Conservation (phyloP, 345 rosid genomes). For the Trapa incisa region DNA sequence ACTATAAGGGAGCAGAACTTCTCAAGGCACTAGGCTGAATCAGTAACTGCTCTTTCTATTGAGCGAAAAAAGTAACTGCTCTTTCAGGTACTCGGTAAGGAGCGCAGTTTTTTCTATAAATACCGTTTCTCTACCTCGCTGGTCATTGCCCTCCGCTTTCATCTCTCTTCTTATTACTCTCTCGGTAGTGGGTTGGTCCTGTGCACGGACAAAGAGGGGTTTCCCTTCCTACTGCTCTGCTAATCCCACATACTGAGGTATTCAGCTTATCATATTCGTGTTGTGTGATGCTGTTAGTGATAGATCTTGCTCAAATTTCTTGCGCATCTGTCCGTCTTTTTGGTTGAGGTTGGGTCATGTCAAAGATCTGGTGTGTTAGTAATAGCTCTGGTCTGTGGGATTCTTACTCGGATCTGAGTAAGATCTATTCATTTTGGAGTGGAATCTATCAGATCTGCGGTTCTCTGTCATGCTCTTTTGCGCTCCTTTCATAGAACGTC, state of each 20-base stretch:
- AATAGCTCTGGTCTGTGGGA: neutral
- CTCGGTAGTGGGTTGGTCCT: slow-evolving; percentile 3
- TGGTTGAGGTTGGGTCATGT: neutral
- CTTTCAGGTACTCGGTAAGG: slow-evolving; percentile 7
- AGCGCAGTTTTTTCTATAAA: slow-evolving; percentile 7
- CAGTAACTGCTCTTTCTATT: slow-evolving; percentile 1
- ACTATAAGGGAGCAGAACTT: too few species aligned
- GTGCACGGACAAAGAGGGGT: slow-evolving; percentile 5
- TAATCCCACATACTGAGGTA: too few species aligned
- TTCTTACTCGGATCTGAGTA: slow-evolving; percentile 2
- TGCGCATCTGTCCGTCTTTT: neutral
- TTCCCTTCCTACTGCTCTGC: neutral
- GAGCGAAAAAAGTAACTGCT: neutral
- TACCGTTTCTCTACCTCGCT: neutral
- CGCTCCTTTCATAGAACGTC: neutral
- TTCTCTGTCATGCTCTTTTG: neutral
- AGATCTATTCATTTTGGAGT: neutral
- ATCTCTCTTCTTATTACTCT: neutral
- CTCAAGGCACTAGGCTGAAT: neutral
- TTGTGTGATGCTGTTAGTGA: neutral
- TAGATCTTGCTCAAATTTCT: neutral
- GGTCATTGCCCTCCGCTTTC: neutral
- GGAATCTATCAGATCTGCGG: neutral
- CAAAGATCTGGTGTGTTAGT: neutral
- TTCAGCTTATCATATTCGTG: neutral